Conservation (phyloP, 2,329 filamentous ascomycete species). For the Xylariaceae sp. region DNA sequence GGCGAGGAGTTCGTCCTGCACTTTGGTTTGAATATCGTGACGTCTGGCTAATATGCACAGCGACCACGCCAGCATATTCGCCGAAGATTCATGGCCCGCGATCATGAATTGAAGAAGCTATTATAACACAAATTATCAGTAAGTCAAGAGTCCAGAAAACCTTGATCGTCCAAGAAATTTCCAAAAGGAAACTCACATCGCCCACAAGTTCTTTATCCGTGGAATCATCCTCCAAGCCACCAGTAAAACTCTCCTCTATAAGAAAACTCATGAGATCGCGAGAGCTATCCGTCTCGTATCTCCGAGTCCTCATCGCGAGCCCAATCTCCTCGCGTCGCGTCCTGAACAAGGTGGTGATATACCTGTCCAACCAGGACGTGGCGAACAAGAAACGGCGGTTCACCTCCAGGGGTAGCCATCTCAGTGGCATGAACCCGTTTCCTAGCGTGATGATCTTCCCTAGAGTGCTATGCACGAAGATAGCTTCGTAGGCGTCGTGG, state of each 20-base stretch:
- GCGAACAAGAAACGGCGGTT: constrained; percentile 1
- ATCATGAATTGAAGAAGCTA: neutral
- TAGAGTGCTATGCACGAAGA: neutral
- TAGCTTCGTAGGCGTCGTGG: constrained; percentile 21
- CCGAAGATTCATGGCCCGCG: constrained; percentile 34
- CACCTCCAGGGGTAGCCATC: neutral
- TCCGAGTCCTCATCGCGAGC: neutral
- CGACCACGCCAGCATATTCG: constrained; percentile 32
- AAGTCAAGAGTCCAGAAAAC: neutral
- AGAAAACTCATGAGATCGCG: constrained; percentile 29
- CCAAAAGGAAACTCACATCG: constrained; percentile 12
- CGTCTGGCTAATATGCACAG: constrained; percentile 30
- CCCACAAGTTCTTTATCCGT: neutral
- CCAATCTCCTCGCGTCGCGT: neutral
- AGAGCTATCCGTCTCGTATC: constrained; percentile 6
- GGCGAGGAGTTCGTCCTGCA: constrained; percentile 18
- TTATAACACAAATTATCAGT: too few relatives aligned
- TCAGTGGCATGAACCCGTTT: constrained; percentile 1
- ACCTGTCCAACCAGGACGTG: constrained; percentile 7
- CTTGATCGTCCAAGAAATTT: constrained; percentile 9
- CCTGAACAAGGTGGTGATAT: neutral
- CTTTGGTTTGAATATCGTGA: constrained; percentile 32
- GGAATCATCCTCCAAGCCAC: constrained; percentile 7
- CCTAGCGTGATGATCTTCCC: neutral
- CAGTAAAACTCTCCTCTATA: constrained; percentile 23